A percentile compares a stretch with the other conserved stretches of the same genome.
Evolutionary conservation across 108 stramenopile species (phyloP).

Genomic region (Skeletonema costatum): DNA sequence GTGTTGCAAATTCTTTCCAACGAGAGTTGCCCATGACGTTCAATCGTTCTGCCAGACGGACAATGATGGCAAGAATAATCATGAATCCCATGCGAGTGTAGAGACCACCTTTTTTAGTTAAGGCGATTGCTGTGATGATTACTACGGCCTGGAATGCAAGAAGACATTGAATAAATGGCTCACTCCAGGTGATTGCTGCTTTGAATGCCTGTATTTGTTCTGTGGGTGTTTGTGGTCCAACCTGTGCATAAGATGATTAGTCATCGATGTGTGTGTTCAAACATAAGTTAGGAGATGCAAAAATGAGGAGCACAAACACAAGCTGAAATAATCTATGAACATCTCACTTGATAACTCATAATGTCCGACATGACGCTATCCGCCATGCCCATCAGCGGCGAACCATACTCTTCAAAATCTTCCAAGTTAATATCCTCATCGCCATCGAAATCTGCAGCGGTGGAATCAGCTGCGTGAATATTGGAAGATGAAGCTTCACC

Average conservation of each 20-base stretch:
- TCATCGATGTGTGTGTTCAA: background rate
- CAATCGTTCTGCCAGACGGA: constrained; percentile 71
- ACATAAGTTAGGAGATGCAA: background rate
- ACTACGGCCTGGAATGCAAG: constrained; percentile 68
- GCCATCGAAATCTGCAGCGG: background rate
- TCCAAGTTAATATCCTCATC: constrained; percentile 22
- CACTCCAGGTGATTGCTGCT: constrained; percentile 82
- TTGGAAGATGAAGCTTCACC: constrained; percentile 16
- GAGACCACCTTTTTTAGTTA: constrained; percentile 47
- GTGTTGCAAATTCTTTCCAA: constrained; percentile 84
- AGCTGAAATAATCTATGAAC: background rate
- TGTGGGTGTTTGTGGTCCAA: constrained; percentile 58
- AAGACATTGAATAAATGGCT: constrained; percentile 71
- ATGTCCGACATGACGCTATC: constrained; percentile 77
- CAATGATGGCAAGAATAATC: constrained; percentile 64
- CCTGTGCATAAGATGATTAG: constrained; percentile 13
- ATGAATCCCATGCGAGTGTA: constrained; percentile 60
- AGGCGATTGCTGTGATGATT: constrained; percentile 52
- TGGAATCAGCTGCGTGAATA: background rate
- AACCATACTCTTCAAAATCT: constrained; percentile 43
- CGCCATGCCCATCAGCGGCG: constrained; percentile 82
- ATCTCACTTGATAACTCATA: constrained; percentile 64
- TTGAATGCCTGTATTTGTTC: constrained; percentile 82
- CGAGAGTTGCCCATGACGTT: constrained; percentile 58
- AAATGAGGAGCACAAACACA: constrained; percentile 4